Conservation (phyloP, 2,329 filamentous ascomycete genomes). For the Diaporthe sp. region DNA sequence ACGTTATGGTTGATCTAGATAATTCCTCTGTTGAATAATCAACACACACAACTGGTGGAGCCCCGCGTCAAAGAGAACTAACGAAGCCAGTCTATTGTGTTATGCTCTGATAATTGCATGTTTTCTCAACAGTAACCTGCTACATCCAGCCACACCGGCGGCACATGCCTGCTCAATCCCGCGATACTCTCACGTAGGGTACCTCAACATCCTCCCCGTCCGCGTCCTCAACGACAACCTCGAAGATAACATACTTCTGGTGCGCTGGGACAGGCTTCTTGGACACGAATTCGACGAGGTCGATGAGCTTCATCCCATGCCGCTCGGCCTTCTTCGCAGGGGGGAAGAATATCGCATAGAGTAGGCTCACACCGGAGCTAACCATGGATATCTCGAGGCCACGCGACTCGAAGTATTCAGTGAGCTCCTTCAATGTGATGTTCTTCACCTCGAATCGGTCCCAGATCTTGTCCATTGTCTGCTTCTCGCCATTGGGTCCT, state of each 20-base stretch:
- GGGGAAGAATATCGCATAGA: conserved; percentile 95
- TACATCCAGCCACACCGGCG: not conserved
- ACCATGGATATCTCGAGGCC: conserved; percentile 92
- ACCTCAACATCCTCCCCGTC: conserved; percentile 96
- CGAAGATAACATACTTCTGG: conserved; percentile 96
- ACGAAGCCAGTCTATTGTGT: conserved; percentile 24
- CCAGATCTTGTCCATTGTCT: conserved; percentile 93
- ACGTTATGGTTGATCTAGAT: conserved; percentile 18
- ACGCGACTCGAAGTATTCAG: conserved; percentile 84
- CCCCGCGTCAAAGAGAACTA: not conserved
- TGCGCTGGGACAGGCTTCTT: conserved; percentile 93
- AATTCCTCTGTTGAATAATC: not conserved
- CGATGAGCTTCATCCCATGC: conserved; percentile 85
- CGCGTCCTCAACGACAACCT: conserved; percentile 91
- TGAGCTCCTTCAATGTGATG: conserved; percentile 86
- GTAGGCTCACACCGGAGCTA: conserved; percentile 94
- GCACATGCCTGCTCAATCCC: conserved; percentile 11
- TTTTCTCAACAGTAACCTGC: not conserved
- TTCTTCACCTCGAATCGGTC: conserved; percentile 94
- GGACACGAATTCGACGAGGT: conserved; percentile 88
- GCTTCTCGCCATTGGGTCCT: conserved; percentile 81
- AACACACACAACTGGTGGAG: not conserved
- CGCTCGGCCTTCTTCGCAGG: conserved; percentile 85
- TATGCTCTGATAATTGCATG: conserved; percentile 16
- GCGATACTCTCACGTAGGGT: conserved; percentile 93